phyloP scores from a whole-genome alignment of 2,329 filamentous ascomycete genomes.

The Capronia americana region DNA sequence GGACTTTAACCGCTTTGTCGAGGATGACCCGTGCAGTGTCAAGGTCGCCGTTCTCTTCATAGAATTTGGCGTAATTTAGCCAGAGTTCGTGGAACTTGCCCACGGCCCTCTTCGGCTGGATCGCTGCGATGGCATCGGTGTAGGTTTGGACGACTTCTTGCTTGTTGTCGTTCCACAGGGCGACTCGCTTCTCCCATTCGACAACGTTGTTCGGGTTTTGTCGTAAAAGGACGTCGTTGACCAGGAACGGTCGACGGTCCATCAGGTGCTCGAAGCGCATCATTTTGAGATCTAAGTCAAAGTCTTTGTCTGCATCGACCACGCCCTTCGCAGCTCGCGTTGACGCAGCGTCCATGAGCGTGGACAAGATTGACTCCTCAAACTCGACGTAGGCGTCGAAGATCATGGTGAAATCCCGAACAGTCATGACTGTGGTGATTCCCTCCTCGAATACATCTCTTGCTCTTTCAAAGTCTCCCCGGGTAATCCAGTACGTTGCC shows the following conservation, averaged over 20 bases:
- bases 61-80: conserved; percentile 97
- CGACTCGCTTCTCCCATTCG: conserved; percentile 98
- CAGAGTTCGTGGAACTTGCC: conserved; percentile 94
- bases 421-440: conserved; percentile 97
- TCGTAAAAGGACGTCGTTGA: conserved; percentile 92
- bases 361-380: conserved; percentile 92
- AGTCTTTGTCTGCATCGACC: conserved; percentile 82
- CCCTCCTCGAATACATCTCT: conserved; percentile 95
- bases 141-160: conserved; percentile 92
- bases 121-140: conserved; percentile 88
- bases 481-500: conserved; percentile 95
- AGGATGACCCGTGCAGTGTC: conserved; percentile 88
- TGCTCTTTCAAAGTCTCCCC: conserved; percentile 89
- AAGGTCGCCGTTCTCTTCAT: conserved; percentile 85
- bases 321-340: conserved; percentile 77
- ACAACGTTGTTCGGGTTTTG: conserved; percentile 96
- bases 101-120: conserved; percentile 91
- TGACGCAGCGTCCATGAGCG: conserved; percentile 87
- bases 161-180: conserved; percentile 92
- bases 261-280: conserved; percentile 97
- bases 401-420: conserved; percentile 93
- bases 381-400: conserved; percentile 98
- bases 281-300: conserved; percentile 95
- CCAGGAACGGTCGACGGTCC: conserved; percentile 92
- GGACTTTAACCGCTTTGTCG: conserved; percentile 97